Evolutionary conservation across 2,329 filamentous ascomycete genomes (phyloP), one percentile per base, ranked within the genome.

Genomic region (Keithomyces neogunnii): DNA sequence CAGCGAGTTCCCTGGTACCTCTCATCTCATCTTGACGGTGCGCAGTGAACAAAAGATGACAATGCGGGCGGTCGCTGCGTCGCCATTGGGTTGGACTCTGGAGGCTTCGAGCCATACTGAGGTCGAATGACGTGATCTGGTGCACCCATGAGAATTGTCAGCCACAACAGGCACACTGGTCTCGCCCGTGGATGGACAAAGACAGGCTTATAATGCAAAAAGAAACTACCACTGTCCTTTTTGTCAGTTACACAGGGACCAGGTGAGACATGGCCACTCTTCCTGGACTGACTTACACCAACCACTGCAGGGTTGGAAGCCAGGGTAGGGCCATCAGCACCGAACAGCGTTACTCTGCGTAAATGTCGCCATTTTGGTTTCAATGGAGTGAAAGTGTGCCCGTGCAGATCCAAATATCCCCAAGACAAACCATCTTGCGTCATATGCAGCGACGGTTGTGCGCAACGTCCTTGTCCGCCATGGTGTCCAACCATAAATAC

Each of bases 321-420:
- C 11, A 19, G 19, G 39, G 28, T 42, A 42, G 39, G 39, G 19
- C 39, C 39, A 42, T 42, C 39, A 19, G 39, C 19, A 19, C 39
- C 28, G 19, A 42, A 42, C 38, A 43, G 47, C 26, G 30, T 35
- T 13, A 13, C 47, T 43, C 8, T 44, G 32, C 4, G 42, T 5
- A 13, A 29, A 50, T 56, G 49, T 54, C 55, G 50, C 52, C 54
- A 57, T 57, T 57, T 57, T 54, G 52, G 53, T 48, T 36, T 50
- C 31, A 28, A 52, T 56, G 32, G 33, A 51, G 45, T 36, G 28
- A 51, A 32, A 13, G 19, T 26, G 32, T 26, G 32, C n/a, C 33
- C n/a, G 7, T 48, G 48, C 38, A 50, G 48, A 50, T 53, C 51
- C 8, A 43, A 39, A 45, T 45, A 13, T 28, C 29, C 29, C 29